These are phyloP conservation scores for Saturnispora sanitii DNA, from an alignment of 805 yeast species.

Conservation along the genomic window DNA sequence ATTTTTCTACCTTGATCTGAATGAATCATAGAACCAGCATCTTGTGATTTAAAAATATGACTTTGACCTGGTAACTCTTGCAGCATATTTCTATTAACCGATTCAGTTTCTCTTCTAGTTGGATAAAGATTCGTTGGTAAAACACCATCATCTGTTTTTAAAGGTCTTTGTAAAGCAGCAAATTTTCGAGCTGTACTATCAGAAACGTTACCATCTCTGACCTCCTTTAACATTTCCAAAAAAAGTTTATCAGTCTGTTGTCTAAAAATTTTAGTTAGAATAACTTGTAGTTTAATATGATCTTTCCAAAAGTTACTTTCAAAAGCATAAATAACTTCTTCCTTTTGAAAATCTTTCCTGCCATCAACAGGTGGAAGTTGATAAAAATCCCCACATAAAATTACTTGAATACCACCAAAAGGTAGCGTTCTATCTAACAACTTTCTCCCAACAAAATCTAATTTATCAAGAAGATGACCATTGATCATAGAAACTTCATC, in stretches of 20 bases:
- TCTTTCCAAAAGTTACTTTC: slow-evolving; percentile 54
- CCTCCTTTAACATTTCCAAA: slow-evolving; percentile 64
- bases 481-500: slow-evolving; percentile 81
- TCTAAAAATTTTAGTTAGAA: slow-evolving; percentile 58
- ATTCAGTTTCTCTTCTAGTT: slow-evolving; percentile 61
- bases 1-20: slow-evolving; percentile 34
- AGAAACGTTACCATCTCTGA: slow-evolving; percentile 54
- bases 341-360: slow-evolving; percentile 18
- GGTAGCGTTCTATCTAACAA: slow-evolving; percentile 39
- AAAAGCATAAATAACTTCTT: slow-evolving; percentile 45
- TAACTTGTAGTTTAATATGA: slow-evolving; percentile 46
- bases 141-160: slow-evolving; percentile 45
- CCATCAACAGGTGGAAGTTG: slow-evolving; percentile 64
- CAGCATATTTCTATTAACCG: slow-evolving; percentile 48
- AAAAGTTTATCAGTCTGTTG: slow-evolving; percentile 66
- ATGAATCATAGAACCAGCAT: slow-evolving; percentile 41
- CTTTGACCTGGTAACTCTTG: slow-evolving; percentile 34
- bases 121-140: slow-evolving; percentile 69
- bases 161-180: slow-evolving; percentile 38
- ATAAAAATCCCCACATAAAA: slow-evolving; percentile 73
- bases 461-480: slow-evolving; percentile 53
- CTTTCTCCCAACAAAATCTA: slow-evolving; percentile 48
- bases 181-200: slow-evolving; percentile 41
- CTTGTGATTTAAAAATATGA: slow-evolving; percentile 39
- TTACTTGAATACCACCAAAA: slow-evolving; percentile 73